Evolutionary conservation across 345 rosid genomes (phyloP).

Genomic region (Brassica incana): DNA sequence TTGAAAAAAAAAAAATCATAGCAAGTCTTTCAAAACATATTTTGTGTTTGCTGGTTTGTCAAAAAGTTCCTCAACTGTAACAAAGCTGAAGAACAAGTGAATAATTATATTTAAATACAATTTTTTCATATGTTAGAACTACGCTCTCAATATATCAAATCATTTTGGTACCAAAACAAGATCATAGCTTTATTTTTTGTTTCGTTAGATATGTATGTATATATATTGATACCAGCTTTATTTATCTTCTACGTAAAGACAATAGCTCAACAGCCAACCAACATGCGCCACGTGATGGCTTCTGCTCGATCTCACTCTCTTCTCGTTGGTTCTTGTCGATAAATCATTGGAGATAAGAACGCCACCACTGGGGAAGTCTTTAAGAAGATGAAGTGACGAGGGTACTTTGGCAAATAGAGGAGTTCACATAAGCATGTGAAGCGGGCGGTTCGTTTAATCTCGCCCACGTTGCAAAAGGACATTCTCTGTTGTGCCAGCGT

Average conservation of each 20-base stretch:
- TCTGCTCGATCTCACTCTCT: constrained; percentile 21
- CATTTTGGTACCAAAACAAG: constrained; percentile 36
- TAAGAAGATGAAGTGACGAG: background rate
- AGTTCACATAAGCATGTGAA: constrained; percentile 5
- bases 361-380: background rate
- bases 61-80: background rate
- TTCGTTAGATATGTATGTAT: constrained; percentile 12
- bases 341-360: constrained; percentile 35
- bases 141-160: constrained; percentile 31
- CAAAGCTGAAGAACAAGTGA: background rate
- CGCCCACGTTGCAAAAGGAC: constrained; percentile 47
- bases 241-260: constrained; percentile 86
- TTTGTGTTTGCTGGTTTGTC: background rate
- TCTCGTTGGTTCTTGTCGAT: constrained; percentile 40
- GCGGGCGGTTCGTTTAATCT: constrained; percentile 14
- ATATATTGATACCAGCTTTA: constrained; percentile 48
- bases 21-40: background rate
- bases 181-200: constrained; percentile 10
- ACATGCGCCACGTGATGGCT: background rate
- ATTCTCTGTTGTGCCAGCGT: constrained; percentile 45
- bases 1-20: too few species aligned
- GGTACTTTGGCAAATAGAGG: constrained; percentile 1
- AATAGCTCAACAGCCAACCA: constrained; percentile 41
- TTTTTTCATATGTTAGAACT: constrained; percentile 1
- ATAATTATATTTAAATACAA: background rate